Evolutionary conservation across 805 yeast genomes (phyloP).

Genomic region (Candida caryicola): DNA sequence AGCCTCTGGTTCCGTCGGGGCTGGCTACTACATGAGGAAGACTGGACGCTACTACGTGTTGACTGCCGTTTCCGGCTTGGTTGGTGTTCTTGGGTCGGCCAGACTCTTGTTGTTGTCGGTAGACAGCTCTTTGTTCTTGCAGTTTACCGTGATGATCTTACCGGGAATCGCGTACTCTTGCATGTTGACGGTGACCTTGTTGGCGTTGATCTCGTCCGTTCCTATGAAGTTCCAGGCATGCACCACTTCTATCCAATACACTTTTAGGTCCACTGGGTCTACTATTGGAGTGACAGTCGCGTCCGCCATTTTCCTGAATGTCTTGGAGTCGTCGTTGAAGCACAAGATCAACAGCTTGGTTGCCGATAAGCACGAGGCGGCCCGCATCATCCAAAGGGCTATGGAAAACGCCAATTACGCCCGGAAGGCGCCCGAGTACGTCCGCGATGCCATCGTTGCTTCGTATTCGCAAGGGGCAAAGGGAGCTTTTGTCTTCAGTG

Average conservation of each 20-base stretch:
- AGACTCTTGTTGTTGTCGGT: conserved; percentile 32
- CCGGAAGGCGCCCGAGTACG: conserved; percentile 50
- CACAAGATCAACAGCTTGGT: conserved; percentile 8
- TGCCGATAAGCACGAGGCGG: conserved; percentile 36
- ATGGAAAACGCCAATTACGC: conserved; percentile 56
- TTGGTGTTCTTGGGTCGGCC: conserved; percentile 47
- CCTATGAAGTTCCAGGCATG: conserved; percentile 71
- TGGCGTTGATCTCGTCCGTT: conserved; percentile 76
- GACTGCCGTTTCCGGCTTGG: conserved; percentile 39
- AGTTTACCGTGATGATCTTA: conserved; percentile 45
- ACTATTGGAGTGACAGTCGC: conserved; percentile 75
- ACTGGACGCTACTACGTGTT: conserved; percentile 64
- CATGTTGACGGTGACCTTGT: conserved; percentile 64
- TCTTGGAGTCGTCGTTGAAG: conserved; percentile 30
- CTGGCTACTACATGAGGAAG: conserved; percentile 64
- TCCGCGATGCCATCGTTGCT: conserved; percentile 43
- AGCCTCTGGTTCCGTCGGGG: conserved; percentile 60
- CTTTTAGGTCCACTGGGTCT: conserved; percentile 84
- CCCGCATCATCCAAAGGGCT: conserved; percentile 49
- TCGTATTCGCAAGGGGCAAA: conserved; percentile 55
- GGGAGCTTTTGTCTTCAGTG: conserved; percentile 51
- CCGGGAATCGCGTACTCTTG: conserved; percentile 68
- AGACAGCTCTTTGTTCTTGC: conserved; percentile 30
- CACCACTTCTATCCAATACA: conserved; percentile 86
- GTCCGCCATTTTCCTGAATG: conserved; percentile 60